A percentile compares a stretch with the other conserved stretches of the same genome.
Conservation (phyloP, 495 filamentous ascomycete species). For the Aspergillus mulundensis region DNA sequence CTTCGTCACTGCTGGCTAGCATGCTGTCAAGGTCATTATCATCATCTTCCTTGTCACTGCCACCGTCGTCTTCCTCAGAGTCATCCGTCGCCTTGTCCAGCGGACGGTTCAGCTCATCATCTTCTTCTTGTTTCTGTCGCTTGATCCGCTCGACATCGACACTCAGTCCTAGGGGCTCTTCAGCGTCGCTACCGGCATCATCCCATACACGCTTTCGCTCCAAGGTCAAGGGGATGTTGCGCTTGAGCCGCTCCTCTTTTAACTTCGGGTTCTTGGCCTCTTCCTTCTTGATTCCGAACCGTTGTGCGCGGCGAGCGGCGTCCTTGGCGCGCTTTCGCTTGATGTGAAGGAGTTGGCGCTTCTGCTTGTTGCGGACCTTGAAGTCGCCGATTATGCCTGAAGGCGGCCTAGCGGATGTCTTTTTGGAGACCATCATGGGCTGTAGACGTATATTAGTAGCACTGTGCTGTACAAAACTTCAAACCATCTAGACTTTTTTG, state of each 20-base stretch:
- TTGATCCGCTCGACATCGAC: constrained; percentile 77
- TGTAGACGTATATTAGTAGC: not conserved
- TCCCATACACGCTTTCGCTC: constrained; percentile 94
- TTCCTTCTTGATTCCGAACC: constrained; percentile 73
- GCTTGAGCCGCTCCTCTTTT: constrained; percentile 61
- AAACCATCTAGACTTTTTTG: constrained; percentile 4
- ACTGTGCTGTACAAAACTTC: not conserved
- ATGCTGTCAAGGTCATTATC: constrained; percentile 53
- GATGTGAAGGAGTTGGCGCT: constrained; percentile 68
- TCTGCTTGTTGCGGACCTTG: constrained; percentile 63
- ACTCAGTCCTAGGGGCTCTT: constrained; percentile 61
- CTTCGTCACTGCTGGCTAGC: constrained; percentile 35
- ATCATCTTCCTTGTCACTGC: constrained; percentile 39
- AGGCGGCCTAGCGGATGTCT: constrained; percentile 22
- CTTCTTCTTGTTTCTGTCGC: constrained; percentile 62
- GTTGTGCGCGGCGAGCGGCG: constrained; percentile 66
- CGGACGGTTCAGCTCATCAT: constrained; percentile 45
- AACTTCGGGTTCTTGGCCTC: constrained; percentile 81
- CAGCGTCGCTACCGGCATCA: constrained; percentile 67
- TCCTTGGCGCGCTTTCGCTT: constrained; percentile 72
- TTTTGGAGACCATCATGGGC: constrained; percentile 24
- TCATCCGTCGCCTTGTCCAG: constrained; percentile 34
- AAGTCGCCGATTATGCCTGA: constrained; percentile 22
- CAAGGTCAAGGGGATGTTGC: constrained; percentile 78
- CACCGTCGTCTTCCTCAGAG: constrained; percentile 38